Conservation (phyloP, 768 basidiomycete species). For the Naematelia aurantialba region DNA sequence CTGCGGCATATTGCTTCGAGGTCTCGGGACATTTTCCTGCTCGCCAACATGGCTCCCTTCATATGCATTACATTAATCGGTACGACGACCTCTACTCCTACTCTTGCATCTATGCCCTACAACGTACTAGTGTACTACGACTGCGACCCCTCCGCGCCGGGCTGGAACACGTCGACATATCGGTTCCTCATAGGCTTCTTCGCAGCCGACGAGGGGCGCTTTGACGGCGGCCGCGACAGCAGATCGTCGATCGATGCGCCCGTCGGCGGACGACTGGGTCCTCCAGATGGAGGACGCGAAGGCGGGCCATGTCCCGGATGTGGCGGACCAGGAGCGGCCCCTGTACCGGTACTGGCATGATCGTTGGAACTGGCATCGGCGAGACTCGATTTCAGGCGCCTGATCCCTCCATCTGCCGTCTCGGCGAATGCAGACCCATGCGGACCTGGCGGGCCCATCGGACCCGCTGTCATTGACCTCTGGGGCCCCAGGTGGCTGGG, state of each 20-base stretch:
- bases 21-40: too few relatives aligned
- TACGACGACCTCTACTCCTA: too few relatives aligned
- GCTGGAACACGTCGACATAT: slow-evolving; percentile 85
- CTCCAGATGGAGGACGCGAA: slow-evolving; percentile 52
- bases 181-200: slow-evolving; percentile 76
- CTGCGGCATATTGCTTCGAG: too few relatives aligned
- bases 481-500: slow-evolving; percentile 7
- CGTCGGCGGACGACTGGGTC: slow-evolving; percentile 43
- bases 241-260: slow-evolving; percentile 47
- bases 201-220: slow-evolving; percentile 58
- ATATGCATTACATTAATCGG: too few relatives aligned
- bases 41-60: too few relatives aligned
- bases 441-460: slow-evolving; percentile 7
- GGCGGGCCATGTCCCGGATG: slow-evolving; percentile 49
- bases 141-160: slow-evolving; percentile 14
- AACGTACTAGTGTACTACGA: too few relatives aligned
- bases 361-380: slow-evolving; percentile 2
- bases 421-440: slow-evolving; percentile 4
- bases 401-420: slow-evolving; percentile 8
- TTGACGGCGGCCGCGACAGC: slow-evolving; percentile 55
- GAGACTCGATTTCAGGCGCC: slow-evolving; percentile 13
- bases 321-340: slow-evolving; percentile 3
- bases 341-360: neutral
- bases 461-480: slow-evolving; percentile 1
- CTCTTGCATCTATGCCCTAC: too few relatives aligned